Evolutionary conservation across 2,329 filamentous ascomycete species (phyloP), one percentile per base, ranked within the genome.

Genomic region (Chaetomiaceae sp.): DNA sequence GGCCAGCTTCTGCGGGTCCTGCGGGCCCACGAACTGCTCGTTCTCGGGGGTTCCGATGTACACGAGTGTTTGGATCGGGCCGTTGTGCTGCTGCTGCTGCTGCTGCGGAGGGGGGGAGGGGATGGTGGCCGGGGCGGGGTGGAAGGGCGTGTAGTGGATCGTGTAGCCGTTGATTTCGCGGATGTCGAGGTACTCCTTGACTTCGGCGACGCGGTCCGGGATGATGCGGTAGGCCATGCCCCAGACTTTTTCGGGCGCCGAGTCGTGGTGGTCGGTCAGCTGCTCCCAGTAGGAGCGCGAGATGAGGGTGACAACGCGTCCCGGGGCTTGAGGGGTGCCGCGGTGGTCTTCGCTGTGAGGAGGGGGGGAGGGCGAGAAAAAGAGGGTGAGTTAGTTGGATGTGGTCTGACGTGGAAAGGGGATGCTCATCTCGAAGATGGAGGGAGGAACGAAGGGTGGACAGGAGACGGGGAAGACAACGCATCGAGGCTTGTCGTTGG

Each of bases 121-220:
- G 16, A 10, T 19, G 8, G 40, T 8, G 21, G 39, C 6, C 2
- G 27, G 2, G 10, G 79, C 75, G 6, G 85, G 83, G 61, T 91
- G 76, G 67, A 97, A 96, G 0, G 86, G 82, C 23, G 90, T 89
- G 68, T 90, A 89, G 69, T 96, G 91, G 59, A 96, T 95, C 48
- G 85, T 88, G 70, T 99, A 99, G 21, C 93, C 93, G 71, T 97
- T 96, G 65, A 97, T 96, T 70, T 99, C 93, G 40, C 93, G 85
- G 58, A 96, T 92, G 68, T 97, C 91, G 42, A 99, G 87, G 67
- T 96, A 96, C 52, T 70, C 79, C 60, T 88, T 85, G 4, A 96
- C 92, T 70, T 92, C 85, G 54, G 82, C 77, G 19, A 95, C 89
- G 58, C 83, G 79, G 2, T 80, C 74, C 6, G 83, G 69, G 23